These are phyloP conservation scores for Hippophae gyantsensis DNA, from an alignment of 306 rosid genomes.

Conservation along the genomic window DNA sequence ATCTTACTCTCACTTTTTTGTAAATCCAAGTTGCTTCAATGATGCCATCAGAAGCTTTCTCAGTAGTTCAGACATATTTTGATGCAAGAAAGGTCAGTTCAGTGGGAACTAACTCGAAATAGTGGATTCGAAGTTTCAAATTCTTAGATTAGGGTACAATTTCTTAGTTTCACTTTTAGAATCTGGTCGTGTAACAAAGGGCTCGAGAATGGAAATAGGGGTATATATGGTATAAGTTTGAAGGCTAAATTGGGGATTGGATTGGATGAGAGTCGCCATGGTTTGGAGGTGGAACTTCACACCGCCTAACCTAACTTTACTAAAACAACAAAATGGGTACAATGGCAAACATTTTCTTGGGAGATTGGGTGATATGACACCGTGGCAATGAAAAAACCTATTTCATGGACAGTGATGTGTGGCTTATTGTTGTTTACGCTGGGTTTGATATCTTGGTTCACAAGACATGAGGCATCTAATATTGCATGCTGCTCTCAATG, in stretches of 20 bases:
- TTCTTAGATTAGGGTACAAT: too few species aligned
- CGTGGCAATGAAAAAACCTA: conserved; percentile 35
- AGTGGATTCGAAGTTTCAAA: too few species aligned
- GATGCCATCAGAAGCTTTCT: conserved; percentile 75
- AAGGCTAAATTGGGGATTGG: conserved; percentile 24
- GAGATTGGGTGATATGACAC: conserved; percentile 36
- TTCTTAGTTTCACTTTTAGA: too few species aligned
- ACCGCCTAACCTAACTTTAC: too few species aligned
- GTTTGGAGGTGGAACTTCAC: not conserved
- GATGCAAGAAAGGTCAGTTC: conserved; percentile 87
- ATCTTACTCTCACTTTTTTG: not conserved
- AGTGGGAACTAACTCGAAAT: not conserved
- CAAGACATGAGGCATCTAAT: conserved; percentile 86
- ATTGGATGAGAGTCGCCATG: conserved; percentile 47
- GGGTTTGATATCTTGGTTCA: conserved; percentile 78
- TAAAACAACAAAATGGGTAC: conserved; percentile 23
- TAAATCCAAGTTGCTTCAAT: conserved; percentile 66
- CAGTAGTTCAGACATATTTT: conserved; percentile 75
- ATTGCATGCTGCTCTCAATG: conserved; percentile 91
- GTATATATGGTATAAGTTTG: too few species aligned
- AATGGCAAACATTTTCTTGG: conserved; percentile 30
- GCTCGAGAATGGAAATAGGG: too few species aligned
- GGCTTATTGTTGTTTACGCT: conserved; percentile 70
- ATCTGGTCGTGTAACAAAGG: not conserved
- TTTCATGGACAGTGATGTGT: conserved; percentile 63